Evolutionary conservation across 2,329 filamentous ascomycete genomes (phyloP).

Genomic region (Diaporthe sp.): DNA sequence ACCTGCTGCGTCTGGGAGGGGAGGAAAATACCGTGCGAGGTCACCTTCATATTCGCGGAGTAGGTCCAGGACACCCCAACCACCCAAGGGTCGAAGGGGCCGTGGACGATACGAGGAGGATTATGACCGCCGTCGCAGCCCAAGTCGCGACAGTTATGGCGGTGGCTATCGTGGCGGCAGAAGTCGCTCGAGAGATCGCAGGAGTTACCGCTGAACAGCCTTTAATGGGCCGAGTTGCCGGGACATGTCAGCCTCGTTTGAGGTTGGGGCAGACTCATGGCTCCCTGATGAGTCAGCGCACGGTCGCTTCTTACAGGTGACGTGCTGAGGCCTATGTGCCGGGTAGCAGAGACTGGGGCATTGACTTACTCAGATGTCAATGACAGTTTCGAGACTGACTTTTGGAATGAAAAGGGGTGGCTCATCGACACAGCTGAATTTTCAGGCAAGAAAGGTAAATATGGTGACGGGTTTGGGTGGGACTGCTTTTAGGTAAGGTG

Average conservation of each 20-base stretch:
- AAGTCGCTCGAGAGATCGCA: conserved; percentile 56
- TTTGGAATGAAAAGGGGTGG: background rate
- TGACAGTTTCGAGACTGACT: background rate
- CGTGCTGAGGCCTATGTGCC: background rate
- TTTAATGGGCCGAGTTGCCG: background rate
- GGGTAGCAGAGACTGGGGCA: background rate
- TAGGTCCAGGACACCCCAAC: conserved; percentile 47
- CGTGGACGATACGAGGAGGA: conserved; percentile 51
- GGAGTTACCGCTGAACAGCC: conserved; percentile 49
- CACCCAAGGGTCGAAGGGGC: conserved; percentile 50
- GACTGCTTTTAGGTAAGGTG: conserved; percentile 28
- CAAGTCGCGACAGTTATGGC: conserved; percentile 62
- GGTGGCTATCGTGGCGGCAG: conserved; percentile 52
- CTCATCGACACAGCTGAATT: conserved; percentile 22
- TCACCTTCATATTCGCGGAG: conserved; percentile 54
- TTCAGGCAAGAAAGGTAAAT: conserved; percentile 6
- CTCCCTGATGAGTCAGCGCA: conserved; percentile 7
- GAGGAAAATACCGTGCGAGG: conserved; percentile 59
- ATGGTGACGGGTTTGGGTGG: background rate
- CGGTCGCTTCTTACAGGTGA: background rate
- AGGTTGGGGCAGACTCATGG: conserved; percentile 3
- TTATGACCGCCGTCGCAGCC: conserved; percentile 58
- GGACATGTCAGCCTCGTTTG: background rate
- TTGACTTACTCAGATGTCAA: background rate
- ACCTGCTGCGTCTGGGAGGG: conserved; percentile 50